Base-by-base conservation (phyloP, 805 yeast genomes). In the Wickerhamomyces chambardii region DNA sequence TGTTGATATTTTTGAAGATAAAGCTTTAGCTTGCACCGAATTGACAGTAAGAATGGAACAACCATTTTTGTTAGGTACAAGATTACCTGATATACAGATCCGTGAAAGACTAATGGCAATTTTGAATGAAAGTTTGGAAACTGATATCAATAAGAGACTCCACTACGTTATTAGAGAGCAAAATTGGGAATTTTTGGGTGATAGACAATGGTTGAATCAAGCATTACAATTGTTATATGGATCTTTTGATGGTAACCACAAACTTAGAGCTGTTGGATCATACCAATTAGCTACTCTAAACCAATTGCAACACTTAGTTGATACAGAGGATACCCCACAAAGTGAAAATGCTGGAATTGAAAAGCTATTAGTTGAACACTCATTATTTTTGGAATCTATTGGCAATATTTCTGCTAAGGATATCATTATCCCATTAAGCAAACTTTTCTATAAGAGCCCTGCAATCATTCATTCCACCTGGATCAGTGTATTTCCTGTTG, bases 181-280 rank as follows among this genome's bases (percentile, higher is more conserved):
- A 55, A 90, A 86, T 50, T 92, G 99, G 99, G 99, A 92, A 53
- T 82, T 74, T 44, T 63, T 92, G 28, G 89, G 95, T 1, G 98
- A 92, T 45, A 84, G 83, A 48, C 84, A 87, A 29, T 92, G 98
- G 98, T 60, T 90, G 41, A 86, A 86, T 53, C 97, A 90, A 55
- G 97, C 95, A 0, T 64, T 85, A 15, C 96, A 89, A 51, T 59
- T 94, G 21, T 59, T 92, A 6, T 85, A 81, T 50, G 95, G 92
- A 0, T 69, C 95, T 0, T 77, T 84, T 44, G 80, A 79, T 38
- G 56, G 56, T 28, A 68, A 69, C 1, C 63, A 69, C 36, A 55
- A 50, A 2, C 46, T 86, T 15, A 57, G 55, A 17, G 54, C 84
- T 31, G 58, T 58, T 0, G 66, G 61, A 14, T 77, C 78, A 31